Percentiles rank a stretch among this genome's conserved stretches.
Evolutionary conservation across 768 basidiomycete genomes (phyloP).

Genomic region (Psilocybe sp.): DNA sequence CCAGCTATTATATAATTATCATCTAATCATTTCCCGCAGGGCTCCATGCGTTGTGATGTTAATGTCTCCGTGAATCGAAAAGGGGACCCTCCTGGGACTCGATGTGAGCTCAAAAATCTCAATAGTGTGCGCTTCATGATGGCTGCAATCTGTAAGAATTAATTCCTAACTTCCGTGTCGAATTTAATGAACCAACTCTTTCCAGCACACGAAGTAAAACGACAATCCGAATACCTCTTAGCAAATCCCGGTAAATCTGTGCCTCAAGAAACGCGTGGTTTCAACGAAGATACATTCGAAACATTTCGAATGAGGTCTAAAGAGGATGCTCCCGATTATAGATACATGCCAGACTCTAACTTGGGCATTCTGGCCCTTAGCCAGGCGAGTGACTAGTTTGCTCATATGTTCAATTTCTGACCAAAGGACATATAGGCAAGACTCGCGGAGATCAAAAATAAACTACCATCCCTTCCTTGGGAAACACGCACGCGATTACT

Average conservation of each 20-base stretch:
- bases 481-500: constrained; percentile 58
- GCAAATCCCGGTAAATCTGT: constrained; percentile 39
- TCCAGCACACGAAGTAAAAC: constrained; percentile 76
- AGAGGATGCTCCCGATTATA: constrained; percentile 93
- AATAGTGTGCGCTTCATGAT: constrained; percentile 87
- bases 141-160: constrained; percentile 73
- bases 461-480: constrained; percentile 78
- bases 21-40: constrained; percentile 44
- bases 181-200: background rate
- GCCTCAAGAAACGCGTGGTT: constrained; percentile 86
- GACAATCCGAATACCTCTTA: constrained; percentile 64
- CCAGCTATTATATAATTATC: background rate
- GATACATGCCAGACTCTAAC: constrained; percentile 98
- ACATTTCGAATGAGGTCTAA: constrained; percentile 86
- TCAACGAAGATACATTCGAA: constrained; percentile 76
- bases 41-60: constrained; percentile 91
- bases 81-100: constrained; percentile 66
- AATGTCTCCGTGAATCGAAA: constrained; percentile 86
- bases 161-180: background rate
- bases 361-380: constrained; percentile 69
- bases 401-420: background rate
- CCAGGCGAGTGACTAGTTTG: constrained; percentile 28
- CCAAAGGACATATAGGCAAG: constrained; percentile 48
- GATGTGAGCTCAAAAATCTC: constrained; percentile 96
- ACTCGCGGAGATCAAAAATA: constrained; percentile 45